phyloP scores from a whole-genome alignment of 169 alveolate genomes.

The Eimeria necatrix region DNA sequence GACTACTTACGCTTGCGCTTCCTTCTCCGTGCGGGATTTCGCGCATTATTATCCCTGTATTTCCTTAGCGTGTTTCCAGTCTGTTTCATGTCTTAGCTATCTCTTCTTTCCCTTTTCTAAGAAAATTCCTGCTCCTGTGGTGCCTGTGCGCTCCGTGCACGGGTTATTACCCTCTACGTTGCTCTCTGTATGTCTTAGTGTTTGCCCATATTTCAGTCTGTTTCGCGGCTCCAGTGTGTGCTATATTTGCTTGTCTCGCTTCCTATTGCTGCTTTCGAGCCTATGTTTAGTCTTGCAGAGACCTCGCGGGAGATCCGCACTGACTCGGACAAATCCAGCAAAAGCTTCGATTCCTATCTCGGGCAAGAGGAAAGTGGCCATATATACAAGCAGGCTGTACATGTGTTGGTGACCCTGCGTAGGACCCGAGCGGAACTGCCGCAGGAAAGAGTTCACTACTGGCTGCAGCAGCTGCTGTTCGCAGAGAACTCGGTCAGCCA shows the following conservation, averaged over 20 bases:
- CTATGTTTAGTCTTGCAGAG: background rate
- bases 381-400: background rate
- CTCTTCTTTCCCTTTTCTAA: no score
- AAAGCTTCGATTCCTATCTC: constrained; percentile 3
- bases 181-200: background rate
- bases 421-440: background rate
- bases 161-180: background rate
- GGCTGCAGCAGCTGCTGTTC: constrained; percentile 50
- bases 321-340: constrained; percentile 9
- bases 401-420: background rate
- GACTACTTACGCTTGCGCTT: no score
- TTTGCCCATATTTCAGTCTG: background rate
- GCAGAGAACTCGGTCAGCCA: constrained; percentile 21
- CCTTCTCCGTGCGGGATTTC: no score
- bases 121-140: no score
- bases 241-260: background rate
- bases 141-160: background rate
- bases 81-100: background rate
- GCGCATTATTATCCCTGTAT: background rate
- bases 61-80: no score
- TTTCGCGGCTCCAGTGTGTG: background rate
- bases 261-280: background rate
- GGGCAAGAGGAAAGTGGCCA: constrained; percentile 25
- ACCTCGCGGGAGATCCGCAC: background rate
- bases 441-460: background rate